Evolutionary conservation across 495 filamentous ascomycete genomes (phyloP).

Genomic region (Xylaria acuta): DNA sequence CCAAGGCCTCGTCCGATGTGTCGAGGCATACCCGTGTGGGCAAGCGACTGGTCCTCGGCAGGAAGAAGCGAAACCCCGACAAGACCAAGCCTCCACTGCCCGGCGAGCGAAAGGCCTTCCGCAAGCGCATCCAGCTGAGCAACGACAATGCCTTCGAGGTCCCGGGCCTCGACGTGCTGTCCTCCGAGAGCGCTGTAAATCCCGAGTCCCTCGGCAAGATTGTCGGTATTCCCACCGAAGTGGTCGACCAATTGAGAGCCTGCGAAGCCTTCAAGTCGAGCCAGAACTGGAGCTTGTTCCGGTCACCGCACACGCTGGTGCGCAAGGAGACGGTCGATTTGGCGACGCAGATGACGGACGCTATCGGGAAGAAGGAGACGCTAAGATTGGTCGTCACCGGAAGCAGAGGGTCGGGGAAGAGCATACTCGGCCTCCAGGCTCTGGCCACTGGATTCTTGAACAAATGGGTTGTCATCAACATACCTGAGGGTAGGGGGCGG

Average conservation of each 20-base stretch:
- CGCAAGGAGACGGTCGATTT: constrained; percentile 77
- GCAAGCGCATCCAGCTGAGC: constrained; percentile 87
- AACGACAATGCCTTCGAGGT: constrained; percentile 91
- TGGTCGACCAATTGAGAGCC: constrained; percentile 79
- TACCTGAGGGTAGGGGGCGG: constrained; percentile 78
- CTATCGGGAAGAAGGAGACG: constrained; percentile 62
- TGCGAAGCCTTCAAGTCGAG: constrained; percentile 89
- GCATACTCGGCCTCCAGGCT: constrained; percentile 81
- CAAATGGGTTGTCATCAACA: constrained; percentile 85
- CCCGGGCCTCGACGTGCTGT: constrained; percentile 65
- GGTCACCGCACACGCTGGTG: constrained; percentile 76
- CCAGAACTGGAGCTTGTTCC: constrained; percentile 88
- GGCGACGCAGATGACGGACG: constrained; percentile 61
- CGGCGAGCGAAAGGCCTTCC: constrained; percentile 84
- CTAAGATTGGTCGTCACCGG: constrained; percentile 75
- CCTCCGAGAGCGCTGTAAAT: constrained; percentile 59
- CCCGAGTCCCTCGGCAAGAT: constrained; percentile 66
- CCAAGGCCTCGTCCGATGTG: constrained; percentile 40
- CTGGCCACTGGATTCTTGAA: constrained; percentile 82
- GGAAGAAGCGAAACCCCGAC: constrained; percentile 55
- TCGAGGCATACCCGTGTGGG: constrained; percentile 41
- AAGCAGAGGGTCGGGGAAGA: constrained; percentile 79
- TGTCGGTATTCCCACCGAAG: constrained; percentile 67
- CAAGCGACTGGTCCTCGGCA: constrained; percentile 49
- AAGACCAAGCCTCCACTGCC: constrained; percentile 60